Evolutionary conservation across 345 rosid genomes (phyloP).

Genomic region (Hibiscus mutabilis): DNA sequence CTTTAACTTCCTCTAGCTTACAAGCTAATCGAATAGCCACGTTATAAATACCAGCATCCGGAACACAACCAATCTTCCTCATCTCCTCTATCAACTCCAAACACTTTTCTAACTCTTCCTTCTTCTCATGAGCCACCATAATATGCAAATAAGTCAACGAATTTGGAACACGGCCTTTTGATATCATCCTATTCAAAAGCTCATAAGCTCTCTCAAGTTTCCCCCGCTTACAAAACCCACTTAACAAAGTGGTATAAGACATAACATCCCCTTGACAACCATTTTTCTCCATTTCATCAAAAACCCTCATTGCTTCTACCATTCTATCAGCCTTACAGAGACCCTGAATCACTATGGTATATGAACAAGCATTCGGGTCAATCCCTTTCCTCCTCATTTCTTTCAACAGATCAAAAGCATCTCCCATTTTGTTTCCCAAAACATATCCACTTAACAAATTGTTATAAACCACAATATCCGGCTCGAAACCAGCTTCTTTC

Average conservation of each 20-base stretch:
- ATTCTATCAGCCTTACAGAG: constrained; percentile 58
- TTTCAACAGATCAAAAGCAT: constrained; percentile 65
- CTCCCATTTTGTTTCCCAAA: constrained; percentile 56
- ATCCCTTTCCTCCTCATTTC: constrained; percentile 72
- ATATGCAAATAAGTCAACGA: constrained; percentile 62
- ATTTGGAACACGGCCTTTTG: constrained; percentile 48
- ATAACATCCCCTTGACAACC: constrained; percentile 68
- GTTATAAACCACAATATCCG: constrained; percentile 71
- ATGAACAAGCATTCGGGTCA: constrained; percentile 54
- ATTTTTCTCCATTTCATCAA: constrained; percentile 68
- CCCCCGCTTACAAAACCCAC: constrained; percentile 77
- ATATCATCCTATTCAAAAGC: constrained; percentile 56
- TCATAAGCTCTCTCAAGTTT: constrained; percentile 53
- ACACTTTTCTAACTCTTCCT: constrained; percentile 64
- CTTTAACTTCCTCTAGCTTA: constrained; percentile 63
- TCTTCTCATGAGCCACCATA: constrained; percentile 73
- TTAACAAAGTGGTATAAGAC: constrained; percentile 61
- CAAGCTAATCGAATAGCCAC: constrained; percentile 70
- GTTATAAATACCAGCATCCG: constrained; percentile 50
- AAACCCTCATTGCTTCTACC: constrained; percentile 67
- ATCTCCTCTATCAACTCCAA: constrained; percentile 51
- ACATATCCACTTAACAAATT: constrained; percentile 67
- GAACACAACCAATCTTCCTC: constrained; percentile 49
- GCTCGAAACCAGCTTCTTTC: constrained; percentile 75
- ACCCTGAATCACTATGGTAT: constrained; percentile 69